phyloP scores from a whole-genome alignment of 306 rosid genomes.

The Rosa chinensis region DNA sequence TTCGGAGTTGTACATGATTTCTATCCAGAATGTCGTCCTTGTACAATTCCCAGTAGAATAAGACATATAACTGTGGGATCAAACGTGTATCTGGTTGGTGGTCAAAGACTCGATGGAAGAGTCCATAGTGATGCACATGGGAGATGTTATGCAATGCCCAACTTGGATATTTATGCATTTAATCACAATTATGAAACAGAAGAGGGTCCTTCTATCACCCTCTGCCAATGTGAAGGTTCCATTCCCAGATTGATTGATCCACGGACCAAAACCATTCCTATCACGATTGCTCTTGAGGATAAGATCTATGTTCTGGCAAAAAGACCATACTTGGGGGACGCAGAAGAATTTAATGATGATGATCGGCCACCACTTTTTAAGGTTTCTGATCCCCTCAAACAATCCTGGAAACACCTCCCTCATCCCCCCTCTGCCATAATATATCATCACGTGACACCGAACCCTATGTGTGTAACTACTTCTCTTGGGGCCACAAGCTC shows the following conservation, averaged over 20 bases:
- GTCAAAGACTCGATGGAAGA: not conserved
- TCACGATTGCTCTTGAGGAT: not conserved
- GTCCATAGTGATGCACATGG: not conserved
- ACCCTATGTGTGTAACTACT: too few species aligned
- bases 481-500: too few species aligned
- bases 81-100: not conserved
- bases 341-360: not conserved
- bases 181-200: not conserved
- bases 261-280: not conserved
- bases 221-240: too few species aligned
- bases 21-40: not conserved
- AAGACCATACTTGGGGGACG: not conserved
- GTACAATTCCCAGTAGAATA: not conserved
- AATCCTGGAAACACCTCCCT: not conserved
- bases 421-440: too few species aligned
- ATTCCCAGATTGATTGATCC: too few species aligned
- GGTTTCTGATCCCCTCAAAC: not conserved
- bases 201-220: not conserved
- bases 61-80: not conserved
- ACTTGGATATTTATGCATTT: not conserved
- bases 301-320: conserved; percentile 5
- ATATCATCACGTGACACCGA: too few species aligned
- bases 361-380: not conserved
- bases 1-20: not conserved
- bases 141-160: not conserved